phyloP scores from a whole-genome alignment of 2,329 filamentous ascomycete species.

The Lachnellula hyalina region DNA sequence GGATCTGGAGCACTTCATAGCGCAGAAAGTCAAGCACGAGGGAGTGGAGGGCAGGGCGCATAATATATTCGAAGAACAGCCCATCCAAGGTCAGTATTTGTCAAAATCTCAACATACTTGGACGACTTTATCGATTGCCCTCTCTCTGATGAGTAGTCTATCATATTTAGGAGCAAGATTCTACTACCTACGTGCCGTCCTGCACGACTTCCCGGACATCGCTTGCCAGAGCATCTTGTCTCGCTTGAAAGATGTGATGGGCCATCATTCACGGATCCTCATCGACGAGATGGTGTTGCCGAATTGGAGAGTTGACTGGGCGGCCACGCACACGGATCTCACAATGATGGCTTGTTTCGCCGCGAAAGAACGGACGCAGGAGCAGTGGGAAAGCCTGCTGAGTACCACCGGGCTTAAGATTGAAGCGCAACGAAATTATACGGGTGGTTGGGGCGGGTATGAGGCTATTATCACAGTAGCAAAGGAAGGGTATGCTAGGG shows the following conservation, averaged over 20 bases:
- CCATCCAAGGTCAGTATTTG: background rate
- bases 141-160: background rate
- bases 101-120: no score
- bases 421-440: background rate
- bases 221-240: background rate
- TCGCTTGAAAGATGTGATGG: background rate
- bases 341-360: conserved; percentile 33
- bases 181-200: background rate
- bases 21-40: background rate
- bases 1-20: background rate
- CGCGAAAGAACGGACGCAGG: conserved; percentile 31
- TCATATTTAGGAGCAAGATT: background rate
- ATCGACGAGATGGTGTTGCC: conserved; percentile 34
- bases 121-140: background rate
- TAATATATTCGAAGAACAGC: background rate
- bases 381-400: conserved; percentile 25
- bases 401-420: background rate
- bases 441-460: background rate
- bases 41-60: background rate
- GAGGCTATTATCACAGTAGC: background rate
- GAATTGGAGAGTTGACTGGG: conserved; percentile 24
- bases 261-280: conserved; percentile 32
- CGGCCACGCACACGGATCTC: conserved; percentile 32
- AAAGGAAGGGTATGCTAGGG: background rate
- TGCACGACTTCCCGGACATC: background rate